phyloP scores from a whole-genome alignment of 208 protist species.

The Balamuthia mandrillaris region DNA sequence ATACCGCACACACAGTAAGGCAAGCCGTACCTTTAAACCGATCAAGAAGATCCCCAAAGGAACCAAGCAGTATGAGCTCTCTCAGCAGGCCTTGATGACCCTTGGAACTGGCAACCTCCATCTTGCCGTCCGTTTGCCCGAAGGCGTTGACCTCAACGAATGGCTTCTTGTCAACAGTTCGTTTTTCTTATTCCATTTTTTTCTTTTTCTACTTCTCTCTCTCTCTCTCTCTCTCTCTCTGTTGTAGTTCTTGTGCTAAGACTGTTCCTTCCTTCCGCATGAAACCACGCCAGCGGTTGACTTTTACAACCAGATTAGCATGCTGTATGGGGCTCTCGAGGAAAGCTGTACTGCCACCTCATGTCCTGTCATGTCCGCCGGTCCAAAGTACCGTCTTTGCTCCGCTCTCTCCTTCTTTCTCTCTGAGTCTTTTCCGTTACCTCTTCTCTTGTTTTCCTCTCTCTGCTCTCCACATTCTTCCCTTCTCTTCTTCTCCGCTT shows the following conservation, averaged over 20 bases:
- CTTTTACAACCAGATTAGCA: slow-evolving; percentile 98
- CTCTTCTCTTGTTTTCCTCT: no score
- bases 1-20: no score
- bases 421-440: no score
- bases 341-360: slow-evolving; percentile 93
- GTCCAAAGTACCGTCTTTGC: no score
- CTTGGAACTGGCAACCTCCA: slow-evolving; percentile 82
- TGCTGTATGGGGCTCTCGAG: slow-evolving; percentile 96
- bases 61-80: slow-evolving; percentile 88
- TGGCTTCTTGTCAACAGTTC: slow-evolving; percentile 94
- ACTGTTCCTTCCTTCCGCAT: no score
- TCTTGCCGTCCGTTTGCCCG: slow-evolving; percentile 88
- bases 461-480: no score
- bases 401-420: no score
- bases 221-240: no score
- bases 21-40: slow-evolving; percentile 88
- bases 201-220: no score
- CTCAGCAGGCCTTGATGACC: slow-evolving; percentile 78
- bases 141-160: slow-evolving; percentile 92
- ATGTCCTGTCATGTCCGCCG: slow-evolving; percentile 93
- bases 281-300: slow-evolving; percentile 84
- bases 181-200: no score
- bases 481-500: no score
- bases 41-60: slow-evolving; percentile 91
- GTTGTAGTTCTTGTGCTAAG: no score